phyloP scores from a whole-genome alignment of 805 yeast species.

The Saccharomycopsis capsularis region DNA sequence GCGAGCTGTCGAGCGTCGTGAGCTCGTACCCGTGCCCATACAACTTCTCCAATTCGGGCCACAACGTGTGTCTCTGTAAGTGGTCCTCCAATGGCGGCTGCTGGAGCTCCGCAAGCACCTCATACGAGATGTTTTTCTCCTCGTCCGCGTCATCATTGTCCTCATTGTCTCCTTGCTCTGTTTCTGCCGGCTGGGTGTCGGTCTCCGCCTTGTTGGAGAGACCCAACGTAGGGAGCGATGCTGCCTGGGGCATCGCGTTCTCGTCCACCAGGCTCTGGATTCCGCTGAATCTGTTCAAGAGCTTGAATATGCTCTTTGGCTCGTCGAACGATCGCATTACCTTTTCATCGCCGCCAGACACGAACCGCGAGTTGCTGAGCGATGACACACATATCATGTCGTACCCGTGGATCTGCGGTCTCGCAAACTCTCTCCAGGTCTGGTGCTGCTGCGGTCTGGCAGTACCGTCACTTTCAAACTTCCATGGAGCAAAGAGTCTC shows the following conservation, averaged over 20 bases:
- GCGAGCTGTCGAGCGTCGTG: conserved; percentile 66
- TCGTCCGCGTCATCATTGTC: conserved; percentile 25
- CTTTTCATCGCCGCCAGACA: conserved; percentile 96
- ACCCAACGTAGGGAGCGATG: conserved; percentile 88
- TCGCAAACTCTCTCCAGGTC: conserved; percentile 85
- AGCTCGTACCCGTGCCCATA: conserved; percentile 98
- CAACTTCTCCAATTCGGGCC: conserved; percentile 91
- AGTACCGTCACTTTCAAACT: conserved; percentile 22
- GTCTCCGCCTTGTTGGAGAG: conserved; percentile 82
- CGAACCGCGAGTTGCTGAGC: conserved; percentile 48
- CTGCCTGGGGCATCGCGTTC: conserved; percentile 62
- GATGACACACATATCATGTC: conserved; percentile 82
- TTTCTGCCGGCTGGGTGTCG: conserved; percentile 31
- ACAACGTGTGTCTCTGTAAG: conserved; percentile 81
- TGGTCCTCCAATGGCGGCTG: conserved; percentile 85
- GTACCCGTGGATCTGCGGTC: conserved; percentile 98
- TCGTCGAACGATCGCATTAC: conserved; percentile 81
- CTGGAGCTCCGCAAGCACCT: conserved; percentile 38
- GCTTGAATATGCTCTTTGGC: conserved; percentile 67
- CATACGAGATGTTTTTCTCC: conserved; percentile 37
- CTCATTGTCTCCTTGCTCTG: conserved; percentile 30
- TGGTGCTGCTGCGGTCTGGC: conserved; percentile 28
- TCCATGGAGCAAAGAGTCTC: conserved; percentile 68
- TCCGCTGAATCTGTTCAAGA: conserved; percentile 50
- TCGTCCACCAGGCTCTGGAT: conserved; percentile 28